These are phyloP conservation scores for Lactifluus volemus DNA, from an alignment of 768 basidiomycete genomes.

Conservation along the genomic window DNA sequence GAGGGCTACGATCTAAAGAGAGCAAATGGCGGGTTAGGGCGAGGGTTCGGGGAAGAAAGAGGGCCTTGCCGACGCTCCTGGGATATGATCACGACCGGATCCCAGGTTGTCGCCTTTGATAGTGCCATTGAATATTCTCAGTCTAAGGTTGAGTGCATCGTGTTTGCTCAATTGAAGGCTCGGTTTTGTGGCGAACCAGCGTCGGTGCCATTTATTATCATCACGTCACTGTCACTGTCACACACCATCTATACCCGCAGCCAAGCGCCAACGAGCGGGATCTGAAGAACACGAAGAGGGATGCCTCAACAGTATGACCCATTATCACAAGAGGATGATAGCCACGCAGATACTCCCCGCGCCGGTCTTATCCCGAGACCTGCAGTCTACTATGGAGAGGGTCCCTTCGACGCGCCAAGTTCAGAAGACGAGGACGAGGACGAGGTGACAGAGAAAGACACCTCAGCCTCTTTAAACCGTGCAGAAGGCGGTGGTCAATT, in stretches of 20 bases:
- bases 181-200: no score
- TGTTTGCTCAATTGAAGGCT: not conserved
- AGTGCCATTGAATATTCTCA: constrained; percentile 25
- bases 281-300: no score
- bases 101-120: constrained; percentile 59
- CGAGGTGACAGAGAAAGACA: constrained; percentile 41
- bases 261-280: no score
- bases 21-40: not conserved
- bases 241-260: no score
- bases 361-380: constrained; percentile 17
- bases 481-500: constrained; percentile 25
- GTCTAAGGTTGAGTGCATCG: not conserved
- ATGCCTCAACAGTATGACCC: constrained; percentile 19
- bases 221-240: constrained; percentile 3
- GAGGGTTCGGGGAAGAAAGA: constrained; percentile 2
- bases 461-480: constrained; percentile 21
- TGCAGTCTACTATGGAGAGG: constrained; percentile 59
- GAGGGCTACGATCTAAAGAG: constrained; percentile 74
- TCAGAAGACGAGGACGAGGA: constrained; percentile 64
- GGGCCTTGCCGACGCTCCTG: constrained; percentile 43
- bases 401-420: constrained; percentile 68
- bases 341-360: not conserved
- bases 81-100: constrained; percentile 79
- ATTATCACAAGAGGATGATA: constrained; percentile 17
- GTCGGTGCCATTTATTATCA: no score